A percentile compares a stretch with the other conserved stretches of the same genome.
Conservation (phyloP, 352 stramenopile species). For the Halophytophthora polymorphica region DNA sequence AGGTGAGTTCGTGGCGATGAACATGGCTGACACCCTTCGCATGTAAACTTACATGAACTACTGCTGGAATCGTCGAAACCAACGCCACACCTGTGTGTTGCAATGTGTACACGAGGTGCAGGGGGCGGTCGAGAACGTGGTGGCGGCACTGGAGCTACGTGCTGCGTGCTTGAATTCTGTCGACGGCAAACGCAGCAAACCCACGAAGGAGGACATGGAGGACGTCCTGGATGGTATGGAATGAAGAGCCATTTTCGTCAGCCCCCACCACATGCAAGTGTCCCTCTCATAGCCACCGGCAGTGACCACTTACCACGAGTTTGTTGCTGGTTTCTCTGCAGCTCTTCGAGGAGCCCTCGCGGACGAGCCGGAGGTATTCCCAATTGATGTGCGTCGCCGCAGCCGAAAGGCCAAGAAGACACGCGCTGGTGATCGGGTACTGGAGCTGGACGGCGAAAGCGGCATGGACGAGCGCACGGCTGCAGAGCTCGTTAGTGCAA, state of each 20-base stretch:
- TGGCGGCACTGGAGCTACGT: constrained; percentile 46
- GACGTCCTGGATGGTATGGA: constrained; percentile 47
- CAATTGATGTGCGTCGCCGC: constrained; percentile 20
- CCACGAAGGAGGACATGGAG: constrained; percentile 71
- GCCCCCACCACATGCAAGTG: neutral
- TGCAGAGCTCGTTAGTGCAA: constrained; percentile 15
- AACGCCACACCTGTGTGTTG: neutral
- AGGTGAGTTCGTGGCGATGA: constrained; percentile 7
- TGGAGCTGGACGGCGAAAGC: constrained; percentile 22
- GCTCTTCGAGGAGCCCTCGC: constrained; percentile 36
- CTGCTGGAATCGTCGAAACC: neutral
- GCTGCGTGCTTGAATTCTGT: constrained; percentile 55
- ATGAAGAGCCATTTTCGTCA: neutral
- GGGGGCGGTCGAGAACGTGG: constrained; percentile 37
- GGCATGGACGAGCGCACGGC: constrained; percentile 19
- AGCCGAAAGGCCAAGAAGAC: constrained; percentile 17
- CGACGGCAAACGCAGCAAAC: constrained; percentile 44
- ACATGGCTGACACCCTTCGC: no score
- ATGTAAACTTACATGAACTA: neutral
- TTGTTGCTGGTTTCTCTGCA: constrained; percentile 7
- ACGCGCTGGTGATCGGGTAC: constrained; percentile 25
- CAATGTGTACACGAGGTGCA: constrained; percentile 2
- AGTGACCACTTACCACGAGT: neutral
- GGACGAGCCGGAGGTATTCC: constrained; percentile 41
- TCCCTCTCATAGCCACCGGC: neutral